A percentile compares a stretch with the other conserved stretches of the same genome.
These are phyloP conservation scores for Plasmodium adleri DNA, from an alignment of 169 alveolate genomes.

Conservation along the genomic window DNA sequence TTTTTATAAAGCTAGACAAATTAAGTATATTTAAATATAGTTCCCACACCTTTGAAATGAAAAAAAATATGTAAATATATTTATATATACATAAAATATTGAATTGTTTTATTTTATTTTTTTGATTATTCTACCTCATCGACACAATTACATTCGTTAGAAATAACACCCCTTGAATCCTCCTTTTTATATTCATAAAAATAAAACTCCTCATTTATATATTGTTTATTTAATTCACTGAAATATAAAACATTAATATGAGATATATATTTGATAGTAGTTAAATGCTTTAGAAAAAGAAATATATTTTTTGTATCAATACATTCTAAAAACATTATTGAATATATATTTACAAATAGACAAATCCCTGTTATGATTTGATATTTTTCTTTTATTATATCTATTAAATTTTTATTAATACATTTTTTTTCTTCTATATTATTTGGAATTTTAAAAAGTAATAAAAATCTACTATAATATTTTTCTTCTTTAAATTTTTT, in stretches of 20 bases:
- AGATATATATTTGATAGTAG: neutral
- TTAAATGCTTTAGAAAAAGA: constrained; percentile 7
- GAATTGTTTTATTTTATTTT: neutral
- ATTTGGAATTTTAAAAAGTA: constrained; percentile 37
- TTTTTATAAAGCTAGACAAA: constrained; percentile 25
- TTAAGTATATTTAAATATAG: constrained; percentile 24
- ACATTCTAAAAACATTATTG: constrained; percentile 48
- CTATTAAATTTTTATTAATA: constrained; percentile 4
- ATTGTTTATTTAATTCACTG: constrained; percentile 44
- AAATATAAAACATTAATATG: constrained; percentile 26
- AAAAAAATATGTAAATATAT: neutral
- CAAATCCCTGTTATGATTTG: constrained; percentile 35
- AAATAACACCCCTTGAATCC: constrained; percentile 11
- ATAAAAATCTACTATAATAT: constrained; percentile 26
- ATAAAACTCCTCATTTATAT: constrained; percentile 25
- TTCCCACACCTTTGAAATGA: constrained; percentile 46
- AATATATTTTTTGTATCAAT: constrained; percentile 15
- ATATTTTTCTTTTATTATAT: constrained; percentile 13
- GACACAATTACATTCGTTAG: constrained; percentile 30
- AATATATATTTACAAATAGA: constrained; percentile 16
- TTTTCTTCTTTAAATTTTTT: constrained; percentile 59
- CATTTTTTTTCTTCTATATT: constrained; percentile 11
- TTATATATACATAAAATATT: neutral
- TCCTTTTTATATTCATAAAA: constrained; percentile 49
- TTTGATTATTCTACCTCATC: constrained; percentile 8